phyloP scores from a whole-genome alignment of 805 yeast genomes.

The Groenewaldozyma salmanticensis region DNA sequence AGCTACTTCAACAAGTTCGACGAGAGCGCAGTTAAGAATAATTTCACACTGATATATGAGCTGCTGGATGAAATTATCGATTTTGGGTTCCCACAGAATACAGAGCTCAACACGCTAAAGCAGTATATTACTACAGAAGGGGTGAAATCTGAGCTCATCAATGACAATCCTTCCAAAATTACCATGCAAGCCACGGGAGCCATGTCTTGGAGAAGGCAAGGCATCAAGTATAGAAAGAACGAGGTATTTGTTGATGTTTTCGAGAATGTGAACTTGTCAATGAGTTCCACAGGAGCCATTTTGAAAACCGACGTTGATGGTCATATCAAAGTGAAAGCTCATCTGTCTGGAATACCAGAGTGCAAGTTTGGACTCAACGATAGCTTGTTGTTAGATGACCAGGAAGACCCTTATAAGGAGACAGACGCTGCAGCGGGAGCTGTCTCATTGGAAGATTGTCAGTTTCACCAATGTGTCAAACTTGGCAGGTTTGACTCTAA shows the following conservation, averaged over 20 bases:
- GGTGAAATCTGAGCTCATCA: conserved; percentile 9
- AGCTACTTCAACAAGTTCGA: conserved; percentile 33
- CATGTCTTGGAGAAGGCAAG: conserved; percentile 61
- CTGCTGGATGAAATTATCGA: conserved; percentile 67
- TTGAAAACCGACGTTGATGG: conserved; percentile 72
- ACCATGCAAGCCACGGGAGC: conserved; percentile 31
- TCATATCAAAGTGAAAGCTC: conserved; percentile 56
- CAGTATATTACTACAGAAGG: conserved; percentile 29
- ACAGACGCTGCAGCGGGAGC: conserved; percentile 35
- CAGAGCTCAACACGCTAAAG: conserved; percentile 40
- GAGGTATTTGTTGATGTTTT: conserved; percentile 68
- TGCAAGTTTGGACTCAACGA: conserved; percentile 76
- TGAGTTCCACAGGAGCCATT: conserved; percentile 48
- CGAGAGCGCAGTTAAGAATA: conserved; percentile 48
- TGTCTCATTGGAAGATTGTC: conserved; percentile 62
- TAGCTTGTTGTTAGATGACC: conserved; percentile 26
- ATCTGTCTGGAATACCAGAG: conserved; percentile 70
- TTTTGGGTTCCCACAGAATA: conserved; percentile 65
- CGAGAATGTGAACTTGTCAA: conserved; percentile 64
- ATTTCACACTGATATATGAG: conserved; percentile 65
- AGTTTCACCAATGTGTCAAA: conserved; percentile 81
- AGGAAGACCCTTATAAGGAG: conserved; percentile 17
- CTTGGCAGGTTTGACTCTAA: conserved; percentile 57
- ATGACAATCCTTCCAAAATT: conserved; percentile 19
- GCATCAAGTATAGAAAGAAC: conserved; percentile 69